These are phyloP conservation scores for Magnaporthiopsis incrustans DNA, from an alignment of 2,329 filamentous ascomycete species.

Conservation along the genomic window DNA sequence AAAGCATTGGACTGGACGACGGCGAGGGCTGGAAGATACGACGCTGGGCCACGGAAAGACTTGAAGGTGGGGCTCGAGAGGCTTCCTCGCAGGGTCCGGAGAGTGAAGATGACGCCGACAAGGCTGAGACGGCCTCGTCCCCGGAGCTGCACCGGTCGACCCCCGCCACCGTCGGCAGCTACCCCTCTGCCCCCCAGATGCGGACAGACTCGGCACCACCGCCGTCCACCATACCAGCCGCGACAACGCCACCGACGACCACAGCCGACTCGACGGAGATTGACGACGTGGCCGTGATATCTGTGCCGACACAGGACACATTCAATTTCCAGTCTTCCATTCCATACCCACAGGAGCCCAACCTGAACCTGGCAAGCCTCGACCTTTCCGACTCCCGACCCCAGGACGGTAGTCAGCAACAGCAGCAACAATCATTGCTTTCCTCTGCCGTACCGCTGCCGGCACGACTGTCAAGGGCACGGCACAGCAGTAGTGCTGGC, in stretches of 20 bases:
- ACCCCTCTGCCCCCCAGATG: slow-evolving; percentile 18
- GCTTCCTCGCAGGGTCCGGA: slow-evolving; percentile 11
- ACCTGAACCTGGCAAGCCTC: slow-evolving; percentile 53
- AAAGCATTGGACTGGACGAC: slow-evolving; percentile 69
- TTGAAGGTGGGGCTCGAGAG: slow-evolving; percentile 54
- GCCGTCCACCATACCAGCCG: slow-evolving; percentile 11
- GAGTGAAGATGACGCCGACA: slow-evolving; percentile 55
- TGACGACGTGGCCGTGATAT: slow-evolving; percentile 23
- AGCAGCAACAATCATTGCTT: slow-evolving; percentile 10
- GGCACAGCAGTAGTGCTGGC: slow-evolving; percentile 14
- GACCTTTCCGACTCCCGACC: slow-evolving; percentile 46
- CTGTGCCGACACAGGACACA: slow-evolving; percentile 47
- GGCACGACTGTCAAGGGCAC: slow-evolving; percentile 9
- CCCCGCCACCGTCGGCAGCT: slow-evolving; percentile 11
- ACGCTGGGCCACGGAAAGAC: slow-evolving; percentile 59
- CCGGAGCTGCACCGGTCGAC: slow-evolving; percentile 46
- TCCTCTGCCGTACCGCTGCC: slow-evolving; percentile 11
- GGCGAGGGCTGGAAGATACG: slow-evolving; percentile 63
- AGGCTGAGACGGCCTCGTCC: slow-evolving; percentile 51
- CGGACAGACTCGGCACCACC: slow-evolving; percentile 29
- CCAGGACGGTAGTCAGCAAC: slow-evolving; percentile 27
- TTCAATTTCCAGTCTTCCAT: slow-evolving; percentile 66
- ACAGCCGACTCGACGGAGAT: slow-evolving; percentile 12
- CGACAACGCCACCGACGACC: slow-evolving; percentile 9
- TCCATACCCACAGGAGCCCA: slow-evolving; percentile 48